Base-by-base conservation (phyloP, 2,329 filamentous ascomycete genomes). In the Leptodontidium sp. region DNA sequence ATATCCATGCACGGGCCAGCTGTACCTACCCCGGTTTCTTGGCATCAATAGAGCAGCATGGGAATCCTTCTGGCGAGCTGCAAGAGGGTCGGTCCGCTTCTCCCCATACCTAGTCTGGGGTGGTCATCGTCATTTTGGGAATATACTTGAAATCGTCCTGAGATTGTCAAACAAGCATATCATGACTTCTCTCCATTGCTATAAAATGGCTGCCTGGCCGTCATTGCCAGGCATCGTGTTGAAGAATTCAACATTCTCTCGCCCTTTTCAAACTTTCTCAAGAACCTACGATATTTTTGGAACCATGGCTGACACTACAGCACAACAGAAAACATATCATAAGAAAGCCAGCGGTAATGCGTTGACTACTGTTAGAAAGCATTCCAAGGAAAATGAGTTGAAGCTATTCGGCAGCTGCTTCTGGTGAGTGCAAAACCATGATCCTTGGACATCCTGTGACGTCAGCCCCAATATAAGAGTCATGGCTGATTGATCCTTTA, bases 351-450 rank as follows among this genome's bases (percentile, higher is more conserved):
- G 91, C 2, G 93, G 92, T 11, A 80, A 85, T 65, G 93, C 93
- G 26, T 83, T 89, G 61, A 80, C 84, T 57, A 97, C 93, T 1
- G 90, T 87, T 8, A 88, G 88, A 76, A 89, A 86, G 64, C 93
- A 93, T 75, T 84, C 86, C n/a, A 87, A 87, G 69, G 91, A 93
- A 6, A 83, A 87, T 70, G 87, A 90, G 8, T 80, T 97, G 61
- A 94, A 93, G 79, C 83, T 97, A 1, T 97, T 91, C 77, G 92
- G 92, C 35, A 91, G 91, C 74, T 94, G 92, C 78, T 96, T 94
- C 79, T 97, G 93, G 92, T 93, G 82, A 75, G 83, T 80, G 55
- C 67, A 52, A 62, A 43, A 61, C 59, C 17, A 50, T 57, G 38
- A 35, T 38, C 38, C 24, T 63, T 12, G 47, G 21, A 40, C 47